Evolutionary conservation across 2,329 filamentous ascomycete species (phyloP).

Genomic region (Fusarium udum): DNA sequence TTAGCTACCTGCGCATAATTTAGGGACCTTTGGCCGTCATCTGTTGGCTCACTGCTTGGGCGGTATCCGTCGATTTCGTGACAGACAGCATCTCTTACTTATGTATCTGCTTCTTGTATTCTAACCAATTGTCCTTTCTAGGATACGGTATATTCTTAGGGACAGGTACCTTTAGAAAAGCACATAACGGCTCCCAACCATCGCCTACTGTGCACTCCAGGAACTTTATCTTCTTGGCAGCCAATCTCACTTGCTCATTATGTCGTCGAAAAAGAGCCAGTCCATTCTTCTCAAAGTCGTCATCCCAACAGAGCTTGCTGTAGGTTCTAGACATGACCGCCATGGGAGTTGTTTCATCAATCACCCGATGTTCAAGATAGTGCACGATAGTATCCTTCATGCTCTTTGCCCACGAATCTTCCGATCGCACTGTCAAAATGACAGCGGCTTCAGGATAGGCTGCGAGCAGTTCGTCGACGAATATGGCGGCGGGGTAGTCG

Average conservation of each 20-base stretch:
- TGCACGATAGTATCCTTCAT: not conserved
- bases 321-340: not conserved
- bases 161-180: not conserved
- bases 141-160: not conserved
- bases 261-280: not conserved
- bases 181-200: not conserved
- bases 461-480: not conserved
- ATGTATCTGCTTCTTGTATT: not conserved
- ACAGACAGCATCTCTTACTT: not conserved
- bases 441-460: not conserved
- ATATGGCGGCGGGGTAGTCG: not conserved
- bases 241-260: not conserved
- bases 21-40: too few species aligned
- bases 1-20: too few species aligned
- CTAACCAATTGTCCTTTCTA: not conserved
- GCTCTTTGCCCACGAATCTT: not conserved
- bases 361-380: not conserved
- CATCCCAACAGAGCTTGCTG: not conserved
- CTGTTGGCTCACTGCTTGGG: not conserved
- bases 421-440: not conserved
- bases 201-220: not conserved
- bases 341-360: not conserved
- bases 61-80: not conserved
- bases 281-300: not conserved
- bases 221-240: rapidly evolving